Evolutionary conservation across 768 basidiomycete genomes (phyloP), one percentile per base, ranked within the genome.

Genomic region (Rickenella mellea): DNA sequence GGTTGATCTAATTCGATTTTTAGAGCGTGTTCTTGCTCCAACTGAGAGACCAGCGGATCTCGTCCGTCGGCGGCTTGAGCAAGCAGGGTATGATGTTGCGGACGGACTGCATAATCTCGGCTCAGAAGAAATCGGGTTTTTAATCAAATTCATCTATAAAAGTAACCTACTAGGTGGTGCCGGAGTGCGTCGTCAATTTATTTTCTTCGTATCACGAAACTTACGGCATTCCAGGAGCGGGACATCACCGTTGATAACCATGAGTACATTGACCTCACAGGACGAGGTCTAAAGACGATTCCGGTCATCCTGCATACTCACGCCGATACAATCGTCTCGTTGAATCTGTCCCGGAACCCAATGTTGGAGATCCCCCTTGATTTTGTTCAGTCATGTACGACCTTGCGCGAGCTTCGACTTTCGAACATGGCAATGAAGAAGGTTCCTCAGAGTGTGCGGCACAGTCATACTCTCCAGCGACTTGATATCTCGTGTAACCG

Each of bases 291-390:
- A 2, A 83, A 84, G 41, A 86, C 91, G 4, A 84, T 98, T 36
- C 96, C 96, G 1, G 80, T 94, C 50, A 68, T 78, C 44, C 69
- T 97, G 10, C 84, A 99, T 59, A 73, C 76, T 41, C 78, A 89
- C 45, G 91, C 92, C 1, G 80, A 84, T 50, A 74, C 75, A 20
- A 92, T 99, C 53, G 67, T 86, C 44, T 80, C 73, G 29, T 81
- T 98, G 45, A 87, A 85, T 46, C 74, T 98, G 11, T 94, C 91
- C 3, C 79, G 87, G 32, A 99, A 98, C 56, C 91, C 93, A 2
- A 89, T 94, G 76, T 74, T 93, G 42, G 93, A 98, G 59, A 83
- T 98, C 27, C 96, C 94, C 1, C 79, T 90, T 39, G 96, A 98
- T 62, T 99, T 99, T 57, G 83, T 96, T 44, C 88, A 96, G 60